phyloP scores from a whole-genome alignment of 1,284 basidiomycete species.

The Tylopilus sp. region DNA sequence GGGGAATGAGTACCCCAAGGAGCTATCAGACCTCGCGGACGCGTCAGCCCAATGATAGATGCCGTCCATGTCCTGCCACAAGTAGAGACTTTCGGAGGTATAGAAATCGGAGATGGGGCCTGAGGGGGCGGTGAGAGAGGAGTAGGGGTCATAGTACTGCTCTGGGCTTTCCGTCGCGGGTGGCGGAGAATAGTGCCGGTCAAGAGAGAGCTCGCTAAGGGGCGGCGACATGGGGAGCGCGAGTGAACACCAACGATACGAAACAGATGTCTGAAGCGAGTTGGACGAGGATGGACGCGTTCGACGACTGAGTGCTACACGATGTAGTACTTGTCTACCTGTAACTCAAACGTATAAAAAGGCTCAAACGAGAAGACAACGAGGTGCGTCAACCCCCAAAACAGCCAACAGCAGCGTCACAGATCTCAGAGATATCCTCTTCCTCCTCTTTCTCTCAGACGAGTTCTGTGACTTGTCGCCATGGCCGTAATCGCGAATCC shows the following conservation, averaged over 20 bases:
- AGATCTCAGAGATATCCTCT: conserved; percentile 16
- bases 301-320: conserved; percentile 19
- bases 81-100: conserved; percentile 28
- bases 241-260: conserved; percentile 22
- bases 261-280: conserved; percentile 20
- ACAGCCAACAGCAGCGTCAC: conserved; percentile 18
- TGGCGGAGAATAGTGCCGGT: conserved; percentile 18
- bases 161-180: conserved; percentile 18
- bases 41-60: conserved; percentile 32
- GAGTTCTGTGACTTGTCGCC: conserved; percentile 29
- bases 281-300: conserved; percentile 12
- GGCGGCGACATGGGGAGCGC: conserved; percentile 28
- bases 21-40: conserved; percentile 26
- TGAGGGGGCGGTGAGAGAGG: conserved; percentile 17
- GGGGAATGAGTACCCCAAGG: conserved; percentile 21
- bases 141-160: conserved; percentile 25
- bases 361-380: conserved; percentile 23
- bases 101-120: conserved; percentile 24
- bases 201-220: conserved; percentile 21
- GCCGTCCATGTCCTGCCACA: conserved; percentile 32
- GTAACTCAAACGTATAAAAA: conserved; percentile 26
- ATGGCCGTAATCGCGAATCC: conserved; percentile 18
- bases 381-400: conserved; percentile 29
- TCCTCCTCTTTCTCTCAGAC: conserved; percentile 8
- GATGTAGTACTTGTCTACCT: conserved; percentile 21